Base-by-base conservation (phyloP, 2,329 filamentous ascomycete genomes). In the Claviceps spartinae region DNA sequence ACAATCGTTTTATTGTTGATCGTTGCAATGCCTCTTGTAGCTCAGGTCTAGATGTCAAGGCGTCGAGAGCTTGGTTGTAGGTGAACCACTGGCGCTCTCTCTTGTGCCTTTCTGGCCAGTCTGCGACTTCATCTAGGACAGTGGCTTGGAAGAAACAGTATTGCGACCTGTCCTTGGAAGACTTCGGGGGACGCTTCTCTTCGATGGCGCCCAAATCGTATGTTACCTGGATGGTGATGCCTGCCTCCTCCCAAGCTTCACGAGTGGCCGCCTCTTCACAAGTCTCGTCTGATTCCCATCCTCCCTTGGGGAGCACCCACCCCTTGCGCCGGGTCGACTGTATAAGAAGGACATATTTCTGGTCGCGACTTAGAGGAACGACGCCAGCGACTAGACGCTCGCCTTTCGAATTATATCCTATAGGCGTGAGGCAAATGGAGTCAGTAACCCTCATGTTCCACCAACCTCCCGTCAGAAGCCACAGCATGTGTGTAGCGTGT, bases 221-320 rank as follows among this genome's bases (percentile, higher is more conserved):
- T 61, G 85, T 83, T 67, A 96, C 83, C 54, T 80, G 84, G 68
- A 91, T 86, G 61, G 86, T 76, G 63, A 97, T 94, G 62, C 93
- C 93, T 43, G 90, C 93, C 72, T 97, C 93, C 72, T 97, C 93
- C 93, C 93, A 97, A 55, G 93, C 93, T 69, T 98, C 93, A 59
- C 93, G 75, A 75, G 85, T 70, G 52, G 93, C 93, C 53, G 93
- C 87, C 66, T 91, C 80, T 56, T 85, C 81, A 57, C 87, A 93
- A 56, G 83, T 80, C 71, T 98, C 93, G 69, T 98, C 93, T 37
- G 82, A 85, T 69, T 98, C 93, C 90, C 93, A 98, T 55, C 93
- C 93, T 64, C 93, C 93, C 68, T 98, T 98, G 55, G 93, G 93
- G 54, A 98, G 77, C 44, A 98, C 93, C 93, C 93, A 98, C 62